A percentile compares a stretch with the other conserved stretches of the same genome.
Evolutionary conservation across 257 asterid genomes (phyloP).

Genomic region (Petunia axillaris): DNA sequence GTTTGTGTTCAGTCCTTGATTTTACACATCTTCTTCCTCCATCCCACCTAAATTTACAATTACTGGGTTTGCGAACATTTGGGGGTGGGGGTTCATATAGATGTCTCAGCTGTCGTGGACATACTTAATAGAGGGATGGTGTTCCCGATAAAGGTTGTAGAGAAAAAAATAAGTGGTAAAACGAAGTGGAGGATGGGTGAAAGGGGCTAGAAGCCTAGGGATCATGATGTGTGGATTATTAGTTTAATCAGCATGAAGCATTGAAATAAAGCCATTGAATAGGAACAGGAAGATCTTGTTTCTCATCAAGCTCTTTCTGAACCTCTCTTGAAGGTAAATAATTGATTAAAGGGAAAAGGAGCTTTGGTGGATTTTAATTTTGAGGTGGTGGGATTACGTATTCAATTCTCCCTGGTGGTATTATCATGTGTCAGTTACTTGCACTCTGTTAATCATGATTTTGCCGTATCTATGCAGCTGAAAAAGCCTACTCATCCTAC

Average conservation of each 20-base stretch:
- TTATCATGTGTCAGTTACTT: background rate
- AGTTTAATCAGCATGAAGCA: constrained; percentile 9
- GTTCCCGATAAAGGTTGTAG: background rate
- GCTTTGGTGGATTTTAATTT: background rate
- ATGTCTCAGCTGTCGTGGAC: background rate
- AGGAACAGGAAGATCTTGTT: background rate
- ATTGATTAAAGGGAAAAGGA: background rate
- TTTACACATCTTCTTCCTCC: background rate
- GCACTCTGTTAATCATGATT: background rate
- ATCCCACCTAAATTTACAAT: background rate
- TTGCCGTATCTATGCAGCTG: constrained; percentile 49
- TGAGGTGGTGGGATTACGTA: background rate
- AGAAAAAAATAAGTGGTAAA: background rate
- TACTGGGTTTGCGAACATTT: constrained; percentile 8
- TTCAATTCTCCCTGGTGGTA: background rate
- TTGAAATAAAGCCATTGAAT: background rate
- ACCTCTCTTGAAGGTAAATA: background rate
- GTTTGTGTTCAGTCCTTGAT: constrained; percentile 40
- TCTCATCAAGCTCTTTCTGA: background rate
- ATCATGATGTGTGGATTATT: background rate
- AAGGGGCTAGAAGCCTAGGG: background rate
- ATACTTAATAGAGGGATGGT: background rate
- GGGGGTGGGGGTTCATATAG: background rate
- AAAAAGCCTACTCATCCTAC: constrained; percentile 86
- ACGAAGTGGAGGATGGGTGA: background rate